Evolutionary conservation across 177 flowering plant species (phyloP), one percentile per base, ranked within the genome.

Genomic region (Telopea speciosissima): DNA sequence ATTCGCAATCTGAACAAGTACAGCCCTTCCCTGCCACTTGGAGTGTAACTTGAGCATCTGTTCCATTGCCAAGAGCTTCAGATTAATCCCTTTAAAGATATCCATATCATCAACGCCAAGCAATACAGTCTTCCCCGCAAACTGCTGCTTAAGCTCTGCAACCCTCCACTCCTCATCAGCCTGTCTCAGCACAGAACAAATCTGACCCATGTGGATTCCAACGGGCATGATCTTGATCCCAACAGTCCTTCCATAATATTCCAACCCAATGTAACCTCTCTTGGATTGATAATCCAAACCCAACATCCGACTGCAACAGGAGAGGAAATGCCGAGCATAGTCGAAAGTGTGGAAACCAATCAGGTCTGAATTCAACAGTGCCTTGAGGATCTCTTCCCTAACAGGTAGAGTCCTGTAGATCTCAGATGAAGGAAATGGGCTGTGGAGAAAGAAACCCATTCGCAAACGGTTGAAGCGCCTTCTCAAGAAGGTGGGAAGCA

Each of bases 341-440:
- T 88, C 92, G 75, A 88, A 88, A 19, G 92, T 86, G 73, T 88
- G 92, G 75, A 88, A 88, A 62, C 92, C 92, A 74, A 88, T 85
- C 59, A 88, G 69, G 74, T 88, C 91, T 3, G 85, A 73, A 74
- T 85, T 85, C 65, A 88, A 81, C 16, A 88, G 78, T 3, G 89
- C 89, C 77, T 84, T 86, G 2, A 88, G 84, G 25, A 88, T 88
- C 68, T 88, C 91, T 62, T 86, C 91, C 71, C 89, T 81, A 1
- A 85, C 88, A 49, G 90, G 89, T 63, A 87, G 87, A 9, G 88
- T 83, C 69, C 88, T 31, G 33, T 31, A 31, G 33, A 31, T 31
- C 33, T 31, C 33, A 31, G 33, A 31, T 31, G 33, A 31, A 31
- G 33, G 33, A 31, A 31, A 56, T 56, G 22, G 61, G 21, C 22